Evolutionary conservation across 331 rosid genomes (phyloP).

Genomic region (Quercus phellos): DNA sequence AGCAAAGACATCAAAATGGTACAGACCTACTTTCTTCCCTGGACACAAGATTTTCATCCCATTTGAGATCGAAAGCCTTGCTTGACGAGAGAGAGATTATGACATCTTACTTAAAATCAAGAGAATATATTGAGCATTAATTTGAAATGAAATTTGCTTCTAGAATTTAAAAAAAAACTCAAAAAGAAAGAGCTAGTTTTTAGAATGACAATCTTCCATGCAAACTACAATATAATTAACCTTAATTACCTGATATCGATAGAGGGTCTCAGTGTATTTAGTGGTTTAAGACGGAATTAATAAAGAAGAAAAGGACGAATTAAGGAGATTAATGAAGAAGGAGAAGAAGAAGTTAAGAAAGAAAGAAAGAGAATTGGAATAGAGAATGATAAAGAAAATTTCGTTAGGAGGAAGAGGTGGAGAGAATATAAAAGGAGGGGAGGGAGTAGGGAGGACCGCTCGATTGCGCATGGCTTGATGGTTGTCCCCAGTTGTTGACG

Average conservation of each 20-base stretch:
- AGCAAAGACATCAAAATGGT: background rate
- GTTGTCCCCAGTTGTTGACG: conserved; percentile 71
- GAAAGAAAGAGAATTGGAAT: background rate
- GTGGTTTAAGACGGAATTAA: conserved; percentile 29
- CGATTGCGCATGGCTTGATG: conserved; percentile 79
- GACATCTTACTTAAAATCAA: background rate
- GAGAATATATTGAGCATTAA: background rate
- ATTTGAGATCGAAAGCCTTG: background rate
- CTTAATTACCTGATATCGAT: conserved; percentile 30
- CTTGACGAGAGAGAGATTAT: background rate
- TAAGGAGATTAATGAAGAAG: background rate
- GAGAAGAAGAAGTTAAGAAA: conserved; percentile 3
- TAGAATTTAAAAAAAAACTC: background rate
- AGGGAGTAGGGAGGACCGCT: conserved; percentile 57
- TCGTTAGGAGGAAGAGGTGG: conserved; percentile 27
- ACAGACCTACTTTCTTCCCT: background rate
- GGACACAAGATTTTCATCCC: background rate
- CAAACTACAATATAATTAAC: background rate
- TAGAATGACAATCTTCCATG: background rate
- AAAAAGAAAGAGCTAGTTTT: background rate
- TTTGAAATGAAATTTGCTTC: background rate
- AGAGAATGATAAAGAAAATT: conserved; percentile 31
- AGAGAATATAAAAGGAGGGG: conserved; percentile 33
- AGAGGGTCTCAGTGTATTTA: conserved; percentile 4
- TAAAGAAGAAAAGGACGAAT: conserved; percentile 39